Percentiles rank a stretch among this genome's conserved stretches.
Conservation (phyloP, 2,329 filamentous ascomycete genomes). For the Zymoseptoria ardabiliae region DNA sequence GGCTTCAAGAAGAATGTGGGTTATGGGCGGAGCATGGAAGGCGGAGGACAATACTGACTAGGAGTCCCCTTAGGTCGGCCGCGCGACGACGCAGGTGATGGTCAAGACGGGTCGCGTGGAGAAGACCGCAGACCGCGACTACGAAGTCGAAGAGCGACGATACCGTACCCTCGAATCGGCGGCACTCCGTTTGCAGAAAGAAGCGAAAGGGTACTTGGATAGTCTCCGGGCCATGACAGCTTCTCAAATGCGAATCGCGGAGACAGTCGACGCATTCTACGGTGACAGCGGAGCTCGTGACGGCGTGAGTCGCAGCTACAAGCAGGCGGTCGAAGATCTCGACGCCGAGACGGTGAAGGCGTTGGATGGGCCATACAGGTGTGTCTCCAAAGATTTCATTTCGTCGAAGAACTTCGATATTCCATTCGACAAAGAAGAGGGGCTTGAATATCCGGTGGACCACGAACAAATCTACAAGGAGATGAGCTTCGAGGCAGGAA, state of each 20-base stretch:
- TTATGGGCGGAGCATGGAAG: not conserved
- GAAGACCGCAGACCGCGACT: constrained; percentile 96
- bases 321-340: constrained; percentile 94
- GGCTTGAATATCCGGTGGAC: constrained; percentile 9
- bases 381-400: constrained; percentile 23
- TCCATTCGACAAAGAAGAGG: constrained; percentile 17
- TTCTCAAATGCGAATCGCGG: constrained; percentile 97
- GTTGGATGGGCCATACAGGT: constrained; percentile 89
- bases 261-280: constrained; percentile 99
- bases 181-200: constrained; percentile 85
- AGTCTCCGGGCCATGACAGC: constrained; percentile 97
- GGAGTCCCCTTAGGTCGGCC: constrained; percentile 80
- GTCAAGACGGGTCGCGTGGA: constrained; percentile 99
- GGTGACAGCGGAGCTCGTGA: constrained; percentile 91
- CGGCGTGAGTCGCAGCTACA: constrained; percentile 93
- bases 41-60: constrained; percentile 59
- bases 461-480: constrained; percentile 22
- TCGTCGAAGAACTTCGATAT: constrained; percentile 1
- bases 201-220: constrained; percentile 96
- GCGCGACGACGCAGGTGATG: constrained; percentile 98
- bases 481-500: constrained; percentile 21
- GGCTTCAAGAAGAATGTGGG: constrained; percentile 33
- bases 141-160: constrained; percentile 86
- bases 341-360: constrained; percentile 98
- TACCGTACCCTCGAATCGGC: constrained; percentile 97